Base-by-base conservation (phyloP, 257 asterid genomes). In the Craterostigma plantagineum region DNA sequence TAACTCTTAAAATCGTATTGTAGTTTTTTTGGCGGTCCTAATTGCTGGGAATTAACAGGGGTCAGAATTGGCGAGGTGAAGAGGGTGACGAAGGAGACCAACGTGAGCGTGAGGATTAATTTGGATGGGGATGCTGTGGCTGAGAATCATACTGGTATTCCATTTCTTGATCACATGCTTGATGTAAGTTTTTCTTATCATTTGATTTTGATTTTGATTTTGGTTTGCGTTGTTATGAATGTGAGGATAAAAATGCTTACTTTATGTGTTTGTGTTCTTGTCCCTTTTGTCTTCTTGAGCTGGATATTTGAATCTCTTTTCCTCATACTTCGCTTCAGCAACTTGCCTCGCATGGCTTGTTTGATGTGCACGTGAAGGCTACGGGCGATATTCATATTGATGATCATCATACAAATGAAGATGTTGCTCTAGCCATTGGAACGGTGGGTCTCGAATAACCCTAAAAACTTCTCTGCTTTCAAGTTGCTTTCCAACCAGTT, bases 321-420 rank as follows among this genome's bases (percentile, higher is more conserved):
- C 44, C 11, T 65, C 30, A 6, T 23, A 23, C 8, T 56, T 41
- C 58, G 52, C 47, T 49, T 38, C 69, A 81, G 92, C 94, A 86
- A 81, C 77, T 86, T 49, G 91, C 97, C 59, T 86, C 97, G 9
- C 97, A 86, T 60, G 97, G 94, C 30, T 64, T 81, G 51, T 81
- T 86, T 38, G 76, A 81, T 18, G 71, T 86, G 52, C 69, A 62
- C 51, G 94, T 76, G 59, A 86, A 78, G 57, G 94, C 97, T 27
- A 57, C 68, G 42, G 97, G 94, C 38, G 97, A 81, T 66, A 75
- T 61, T 63, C 94, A 81, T 65, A 86, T 78, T 12, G 97, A 81
- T 64, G 94, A 86, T 60, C 94, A 86, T 67, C 97, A 86, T 56
- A 79, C 94, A 9, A 90, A 79, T 57, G 99, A 79, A 75, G 95